These are phyloP conservation scores for Grosmannia huntii DNA, from an alignment of 2,329 filamentous ascomycete genomes.

Conservation along the genomic window DNA sequence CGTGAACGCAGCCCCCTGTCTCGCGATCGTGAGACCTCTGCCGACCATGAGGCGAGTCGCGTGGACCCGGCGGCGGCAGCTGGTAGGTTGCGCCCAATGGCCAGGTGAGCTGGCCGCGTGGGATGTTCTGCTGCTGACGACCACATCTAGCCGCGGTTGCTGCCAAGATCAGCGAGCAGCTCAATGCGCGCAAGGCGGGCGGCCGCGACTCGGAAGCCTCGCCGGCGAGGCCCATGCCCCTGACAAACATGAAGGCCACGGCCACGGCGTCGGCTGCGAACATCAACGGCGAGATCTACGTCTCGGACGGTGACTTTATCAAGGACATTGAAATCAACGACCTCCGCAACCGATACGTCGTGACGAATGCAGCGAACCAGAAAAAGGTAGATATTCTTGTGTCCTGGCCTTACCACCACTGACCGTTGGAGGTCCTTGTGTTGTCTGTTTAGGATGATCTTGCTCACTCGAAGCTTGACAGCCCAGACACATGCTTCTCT, in stretches of 20 bases:
- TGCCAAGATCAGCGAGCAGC: slow-evolving; percentile 71
- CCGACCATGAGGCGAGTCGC: slow-evolving; percentile 28
- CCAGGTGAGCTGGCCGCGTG: not conserved
- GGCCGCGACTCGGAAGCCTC: slow-evolving; percentile 85
- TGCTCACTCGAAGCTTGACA: slow-evolving; percentile 60
- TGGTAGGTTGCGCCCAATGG: slow-evolving; percentile 34
- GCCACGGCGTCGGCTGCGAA: slow-evolving; percentile 30
- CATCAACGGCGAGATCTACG: slow-evolving; percentile 80
- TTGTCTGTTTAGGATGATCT: slow-evolving; percentile 24
- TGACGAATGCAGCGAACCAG: slow-evolving; percentile 94
- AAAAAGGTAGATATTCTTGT: slow-evolving; percentile 92
- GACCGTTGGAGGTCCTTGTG: not conserved
- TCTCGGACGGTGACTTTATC: slow-evolving; percentile 94
- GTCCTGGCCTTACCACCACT: slow-evolving; percentile 29
- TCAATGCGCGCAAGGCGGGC: slow-evolving; percentile 79
- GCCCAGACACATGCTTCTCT: slow-evolving; percentile 48
- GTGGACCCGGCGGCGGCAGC: slow-evolving; percentile 65
- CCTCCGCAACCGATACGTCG: slow-evolving; percentile 85
- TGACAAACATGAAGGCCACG: slow-evolving; percentile 28
- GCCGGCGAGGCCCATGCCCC: slow-evolving; percentile 53
- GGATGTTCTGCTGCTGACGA: not conserved
- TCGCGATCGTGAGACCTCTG: slow-evolving; percentile 25
- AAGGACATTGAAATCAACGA: slow-evolving; percentile 99
- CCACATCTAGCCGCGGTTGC: slow-evolving; percentile 60
- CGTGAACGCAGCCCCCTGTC: slow-evolving; percentile 71